Conservation (phyloP, 345 rosid genomes). For the Excoecaria agallocha region DNA sequence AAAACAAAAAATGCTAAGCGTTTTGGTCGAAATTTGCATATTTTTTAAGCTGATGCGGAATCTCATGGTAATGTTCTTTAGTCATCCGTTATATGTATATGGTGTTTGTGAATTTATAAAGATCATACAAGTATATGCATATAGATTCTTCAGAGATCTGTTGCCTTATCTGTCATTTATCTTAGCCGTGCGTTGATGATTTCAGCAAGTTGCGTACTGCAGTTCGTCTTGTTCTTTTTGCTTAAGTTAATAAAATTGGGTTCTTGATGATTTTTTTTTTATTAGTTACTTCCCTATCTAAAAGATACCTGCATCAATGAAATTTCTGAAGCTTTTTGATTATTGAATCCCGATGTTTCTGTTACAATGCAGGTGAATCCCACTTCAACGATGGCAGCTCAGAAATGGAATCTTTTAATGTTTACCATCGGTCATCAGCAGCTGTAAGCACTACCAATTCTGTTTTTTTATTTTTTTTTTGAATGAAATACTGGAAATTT, state of each 20-base stretch:
- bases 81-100: neutral
- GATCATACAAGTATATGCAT: neutral
- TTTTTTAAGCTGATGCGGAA: neutral
- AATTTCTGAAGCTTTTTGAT: conserved; percentile 8
- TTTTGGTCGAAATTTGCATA: neutral
- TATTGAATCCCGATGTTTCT: conserved; percentile 22
- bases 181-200: conserved; percentile 11
- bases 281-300: neutral
- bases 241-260: neutral
- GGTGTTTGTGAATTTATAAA: neutral
- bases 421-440: conserved; percentile 39
- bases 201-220: neutral
- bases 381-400: conserved; percentile 34
- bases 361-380: conserved; percentile 44
- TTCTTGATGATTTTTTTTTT: neutral
- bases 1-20: neutral
- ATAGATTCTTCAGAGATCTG: conserved; percentile 2
- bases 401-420: conserved; percentile 40
- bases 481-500: neutral
- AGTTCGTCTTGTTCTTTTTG: neutral
- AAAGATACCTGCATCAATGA: neutral
- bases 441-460: conserved; percentile 34
- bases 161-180: conserved; percentile 11
- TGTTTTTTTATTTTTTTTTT: neutral
- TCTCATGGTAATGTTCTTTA: neutral